phyloP scores from a whole-genome alignment of 176 grass and related monocot genomes.

The Phoenix roebelenii region DNA sequence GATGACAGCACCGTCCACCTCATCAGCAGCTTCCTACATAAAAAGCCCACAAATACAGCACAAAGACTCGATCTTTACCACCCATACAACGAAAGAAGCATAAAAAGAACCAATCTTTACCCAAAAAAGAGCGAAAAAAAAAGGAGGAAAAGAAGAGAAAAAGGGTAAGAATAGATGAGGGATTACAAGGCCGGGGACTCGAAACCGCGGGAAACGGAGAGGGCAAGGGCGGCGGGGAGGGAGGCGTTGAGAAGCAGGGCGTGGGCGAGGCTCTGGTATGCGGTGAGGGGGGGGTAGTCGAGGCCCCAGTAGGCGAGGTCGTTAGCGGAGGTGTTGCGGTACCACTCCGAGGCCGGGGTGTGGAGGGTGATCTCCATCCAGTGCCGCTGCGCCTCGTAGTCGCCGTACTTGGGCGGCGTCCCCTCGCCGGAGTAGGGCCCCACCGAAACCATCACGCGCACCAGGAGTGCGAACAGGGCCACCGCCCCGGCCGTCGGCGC shows the following conservation, averaged over 20 bases:
- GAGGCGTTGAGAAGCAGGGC: slow-evolving; percentile 60
- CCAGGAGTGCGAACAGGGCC: slow-evolving; percentile 57
- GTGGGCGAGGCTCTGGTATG: slow-evolving; percentile 88
- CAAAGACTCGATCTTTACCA: background rate
- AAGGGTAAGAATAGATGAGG: background rate
- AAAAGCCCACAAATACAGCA: background rate
- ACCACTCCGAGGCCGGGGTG: slow-evolving; percentile 58
- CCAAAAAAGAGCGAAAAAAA: too few species aligned
- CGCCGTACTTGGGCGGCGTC: slow-evolving; percentile 58
- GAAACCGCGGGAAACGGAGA: slow-evolving; percentile 63
- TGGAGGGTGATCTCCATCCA: slow-evolving; percentile 99
- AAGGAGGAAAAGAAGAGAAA: too few species aligned
- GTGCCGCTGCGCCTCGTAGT: slow-evolving; percentile 96
- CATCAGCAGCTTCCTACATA: slow-evolving; percentile 71
- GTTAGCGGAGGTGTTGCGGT: slow-evolving; percentile 75
- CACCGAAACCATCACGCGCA: slow-evolving; percentile 69
- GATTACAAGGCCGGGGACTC: slow-evolving; percentile 59
- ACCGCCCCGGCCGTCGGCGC: slow-evolving; percentile 34
- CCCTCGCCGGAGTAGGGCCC: slow-evolving; percentile 83
- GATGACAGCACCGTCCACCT: slow-evolving; percentile 82
- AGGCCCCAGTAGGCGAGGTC: slow-evolving; percentile 91
- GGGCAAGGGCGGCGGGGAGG: slow-evolving; percentile 53
- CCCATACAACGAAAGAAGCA: too few species aligned
- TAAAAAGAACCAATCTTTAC: too few species aligned
- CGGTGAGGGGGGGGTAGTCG: slow-evolving; percentile 91